Evolutionary conservation across 208 protist genomes (phyloP), one percentile per base, ranked within the genome.

Genomic region (Acanthamoeba healyi): DNA sequence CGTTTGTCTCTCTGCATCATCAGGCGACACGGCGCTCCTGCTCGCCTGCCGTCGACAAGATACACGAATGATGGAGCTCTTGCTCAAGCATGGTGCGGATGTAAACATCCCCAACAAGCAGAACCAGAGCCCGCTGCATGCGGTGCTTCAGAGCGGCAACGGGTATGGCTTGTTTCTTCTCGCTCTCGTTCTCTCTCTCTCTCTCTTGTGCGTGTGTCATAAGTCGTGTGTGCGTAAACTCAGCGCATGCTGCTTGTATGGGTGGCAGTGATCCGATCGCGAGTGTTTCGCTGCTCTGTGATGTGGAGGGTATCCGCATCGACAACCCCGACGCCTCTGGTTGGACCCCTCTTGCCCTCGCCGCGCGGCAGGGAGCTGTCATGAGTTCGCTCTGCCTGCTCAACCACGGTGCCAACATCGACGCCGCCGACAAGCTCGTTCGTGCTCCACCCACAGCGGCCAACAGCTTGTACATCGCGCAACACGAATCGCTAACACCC

Each of bases 361-460:
- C 67, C 29, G 67, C 67, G 17, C 29, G 26, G 67, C 6, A 77
- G 6, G 67, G 67, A 38, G 67, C 67, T 0, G 67, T 77, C 36
- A 77, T 77, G 67, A 77, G 67, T 9, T 77, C 67, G 15, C 67
- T 77, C 10, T 77, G 67, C 17, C 67, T 77, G 17, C 67, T 77
- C 67, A 77, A 77, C 36, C 67, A 77, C 38, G 67, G 67, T 17
- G 67, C 67, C 67, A 77, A 77, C 36, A 77, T 77, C 36, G 67
- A 77, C 19, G 67, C 67, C 36, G 67, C 67, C 29, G 67, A 77
- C 36, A 26, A 38, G 36, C 67, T 77, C 38, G 67, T 77, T 22
- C 36, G 67, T 29, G 12, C 0, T 7, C 67, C 67, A 0, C 29
- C 58, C 58, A 67, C 22, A 7, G 6, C 58, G 2, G 58, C 4